Evolutionary conservation across 2,329 filamentous ascomycete genomes (phyloP).

Genomic region (Aurifilum marmelostoma): DNA sequence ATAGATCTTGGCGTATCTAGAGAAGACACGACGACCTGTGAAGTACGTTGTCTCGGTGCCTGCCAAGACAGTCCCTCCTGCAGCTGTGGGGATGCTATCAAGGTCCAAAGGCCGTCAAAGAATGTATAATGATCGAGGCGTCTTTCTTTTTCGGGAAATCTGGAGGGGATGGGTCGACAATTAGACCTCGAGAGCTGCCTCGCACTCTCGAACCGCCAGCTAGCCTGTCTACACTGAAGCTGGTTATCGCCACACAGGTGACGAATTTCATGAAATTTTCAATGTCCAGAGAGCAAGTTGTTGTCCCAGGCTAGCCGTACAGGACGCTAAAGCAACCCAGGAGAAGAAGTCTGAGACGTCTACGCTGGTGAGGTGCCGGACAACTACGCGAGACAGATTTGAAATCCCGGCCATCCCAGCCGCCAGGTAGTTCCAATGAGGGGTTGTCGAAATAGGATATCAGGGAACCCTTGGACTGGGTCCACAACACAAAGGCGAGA

Average conservation of each 20-base stretch:
- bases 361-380: neutral
- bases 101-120: neutral
- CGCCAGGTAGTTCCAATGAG: neutral
- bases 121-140: neutral
- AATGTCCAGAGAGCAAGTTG: neutral
- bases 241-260: neutral
- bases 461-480: neutral
- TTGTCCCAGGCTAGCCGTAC: neutral
- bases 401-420: slow-evolving; percentile 5
- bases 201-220: neutral
- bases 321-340: neutral
- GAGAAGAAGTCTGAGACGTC: neutral
- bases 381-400: neutral
- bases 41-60: slow-evolving; percentile 10
- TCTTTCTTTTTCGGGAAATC: neutral
- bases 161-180: neutral
- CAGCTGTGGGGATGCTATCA: neutral
- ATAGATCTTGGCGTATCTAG: neutral
- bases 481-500: neutral
- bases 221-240: neutral
- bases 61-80: slow-evolving; percentile 17
- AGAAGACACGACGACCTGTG: neutral
- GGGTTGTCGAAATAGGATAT: neutral
- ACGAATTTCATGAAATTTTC: neutral
- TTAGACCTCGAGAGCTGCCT: neutral